Evolutionary conservation across 2,329 filamentous ascomycete genomes (phyloP).

Genomic region (Sclerotinia glacialis): DNA sequence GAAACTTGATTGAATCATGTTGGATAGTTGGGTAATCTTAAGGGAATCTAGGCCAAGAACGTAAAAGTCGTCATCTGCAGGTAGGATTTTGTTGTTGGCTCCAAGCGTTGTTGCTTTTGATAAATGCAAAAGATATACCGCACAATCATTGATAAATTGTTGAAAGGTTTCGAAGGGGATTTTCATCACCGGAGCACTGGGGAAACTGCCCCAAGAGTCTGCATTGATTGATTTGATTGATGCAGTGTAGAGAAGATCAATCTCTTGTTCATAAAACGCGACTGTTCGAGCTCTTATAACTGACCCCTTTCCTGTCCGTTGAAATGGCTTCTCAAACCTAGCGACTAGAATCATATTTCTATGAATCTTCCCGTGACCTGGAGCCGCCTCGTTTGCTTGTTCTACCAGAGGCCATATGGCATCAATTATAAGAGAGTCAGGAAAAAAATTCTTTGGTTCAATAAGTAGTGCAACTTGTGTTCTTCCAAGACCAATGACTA

Average conservation of each 20-base stretch:
- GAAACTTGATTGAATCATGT: too few relatives aligned
- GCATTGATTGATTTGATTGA: not conserved
- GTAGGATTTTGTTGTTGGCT: not conserved
- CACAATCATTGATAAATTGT: not conserved
- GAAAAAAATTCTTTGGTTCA: not conserved
- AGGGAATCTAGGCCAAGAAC: not conserved
- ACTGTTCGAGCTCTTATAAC: conserved; percentile 6
- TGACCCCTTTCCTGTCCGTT: conserved; percentile 26
- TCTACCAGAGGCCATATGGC: too few relatives aligned
- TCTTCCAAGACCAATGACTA: not conserved
- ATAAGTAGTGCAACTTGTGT: not conserved
- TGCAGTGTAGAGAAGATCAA: conserved; percentile 32
- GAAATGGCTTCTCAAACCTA: conserved; percentile 21
- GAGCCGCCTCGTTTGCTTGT: conserved; percentile 13
- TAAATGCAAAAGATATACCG: not conserved
- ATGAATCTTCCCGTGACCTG: conserved; percentile 26
- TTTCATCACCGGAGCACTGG: not conserved
- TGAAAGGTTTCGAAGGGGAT: not conserved
- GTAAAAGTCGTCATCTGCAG: not conserved
- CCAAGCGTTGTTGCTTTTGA: not conserved
- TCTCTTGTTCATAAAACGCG: conserved; percentile 25
- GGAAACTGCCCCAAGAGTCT: not conserved
- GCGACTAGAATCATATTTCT: conserved; percentile 25
- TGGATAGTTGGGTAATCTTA: not conserved
- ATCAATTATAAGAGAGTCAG: too few relatives aligned